Evolutionary conservation across 148 eudicot species (phyloP).

Genomic region (Rhododendron ovatum): DNA sequence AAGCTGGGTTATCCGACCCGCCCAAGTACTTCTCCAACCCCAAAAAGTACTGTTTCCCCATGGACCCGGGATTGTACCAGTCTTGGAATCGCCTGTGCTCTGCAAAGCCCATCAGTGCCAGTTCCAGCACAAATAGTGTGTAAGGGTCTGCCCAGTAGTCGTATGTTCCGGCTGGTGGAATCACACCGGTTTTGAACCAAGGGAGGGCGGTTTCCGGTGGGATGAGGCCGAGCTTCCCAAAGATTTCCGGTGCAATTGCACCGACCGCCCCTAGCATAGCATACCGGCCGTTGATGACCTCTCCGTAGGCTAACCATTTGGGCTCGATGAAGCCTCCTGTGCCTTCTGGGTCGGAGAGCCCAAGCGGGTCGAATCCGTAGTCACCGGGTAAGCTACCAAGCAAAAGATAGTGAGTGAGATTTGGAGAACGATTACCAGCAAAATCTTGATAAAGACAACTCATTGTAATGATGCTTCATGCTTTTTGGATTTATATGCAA

Average conservation of each 20-base stretch:
- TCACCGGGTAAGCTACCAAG: slow-evolving; percentile 86
- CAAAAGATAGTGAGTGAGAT: not conserved
- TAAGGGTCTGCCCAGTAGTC: slow-evolving; percentile 88
- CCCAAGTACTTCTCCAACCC: slow-evolving; percentile 71
- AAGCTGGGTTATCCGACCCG: slow-evolving; percentile 89
- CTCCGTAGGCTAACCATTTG: slow-evolving; percentile 94
- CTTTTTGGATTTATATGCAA: not conserved
- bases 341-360: slow-evolving; percentile 98
- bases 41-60: slow-evolving; percentile 92
- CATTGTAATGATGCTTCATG: not conserved
- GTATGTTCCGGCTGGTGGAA: slow-evolving; percentile 97
- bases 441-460: not conserved
- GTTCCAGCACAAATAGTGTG: slow-evolving; percentile 80
- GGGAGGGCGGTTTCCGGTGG: slow-evolving; percentile 92
- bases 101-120: slow-evolving; percentile 97
- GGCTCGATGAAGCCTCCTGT: slow-evolving; percentile 99
- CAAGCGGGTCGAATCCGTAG: slow-evolving; percentile 94
- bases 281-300: slow-evolving; percentile 82
- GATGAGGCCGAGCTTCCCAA: slow-evolving; percentile 82
- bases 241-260: slow-evolving; percentile 81
- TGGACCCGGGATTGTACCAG: slow-evolving; percentile 90
- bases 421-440: not conserved
- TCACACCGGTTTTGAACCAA: slow-evolving; percentile 95
- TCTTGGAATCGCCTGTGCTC: slow-evolving; percentile 94
- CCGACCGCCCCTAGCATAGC: slow-evolving; percentile 97